Evolutionary conservation across 1,284 basidiomycete genomes (phyloP), one percentile per base, ranked within the genome.

Genomic region (Papiliotrema flavescens): DNA sequence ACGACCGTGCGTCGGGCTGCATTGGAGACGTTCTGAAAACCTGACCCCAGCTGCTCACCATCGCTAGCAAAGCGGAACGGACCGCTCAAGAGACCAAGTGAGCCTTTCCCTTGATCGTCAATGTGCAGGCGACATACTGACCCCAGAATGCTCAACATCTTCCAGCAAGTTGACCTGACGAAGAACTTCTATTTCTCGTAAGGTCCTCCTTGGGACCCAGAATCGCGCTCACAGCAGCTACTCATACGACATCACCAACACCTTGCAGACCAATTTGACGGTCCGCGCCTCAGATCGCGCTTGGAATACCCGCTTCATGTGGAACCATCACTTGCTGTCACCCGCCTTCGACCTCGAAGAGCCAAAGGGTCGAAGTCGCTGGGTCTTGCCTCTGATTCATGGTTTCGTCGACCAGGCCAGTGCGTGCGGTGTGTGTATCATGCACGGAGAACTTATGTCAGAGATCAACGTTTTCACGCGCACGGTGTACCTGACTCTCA

Each of bases 181-280:
- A 98, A 98, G 79, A 98, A 98, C 77, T 98, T 98, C 74, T 99
- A 98, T 79, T 98, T 98, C 76, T 94, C 90, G 90, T 95, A 64
- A 49, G 71, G 52, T 9, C 6, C 6, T 5, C 48, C 14, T 24
- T 3, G 2, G 36, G 15, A 7, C 28, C 49, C 56, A 32, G 43
- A 5, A 32, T 32, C 19, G 39, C 36, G 7, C 6, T 46, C 42
- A 36, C 37, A 46, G 34, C 63, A 94, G 93, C 62, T 92, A 96
- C 73, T 94, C 95, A 0, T 98, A 98, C 76, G 96, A 98, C 73
- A 79, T 98, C 28, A 97, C 96, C 1, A 93, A 91, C 41, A 94
- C 92, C 0, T 80, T 99, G 0, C 96, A 99, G 76, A 84, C 87
- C 62, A 98, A 98, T 67, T 82, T 98, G n/a, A 90, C 90, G 2